phyloP scores from a whole-genome alignment of 345 rosid genomes.

The Syzygium oleosum region DNA sequence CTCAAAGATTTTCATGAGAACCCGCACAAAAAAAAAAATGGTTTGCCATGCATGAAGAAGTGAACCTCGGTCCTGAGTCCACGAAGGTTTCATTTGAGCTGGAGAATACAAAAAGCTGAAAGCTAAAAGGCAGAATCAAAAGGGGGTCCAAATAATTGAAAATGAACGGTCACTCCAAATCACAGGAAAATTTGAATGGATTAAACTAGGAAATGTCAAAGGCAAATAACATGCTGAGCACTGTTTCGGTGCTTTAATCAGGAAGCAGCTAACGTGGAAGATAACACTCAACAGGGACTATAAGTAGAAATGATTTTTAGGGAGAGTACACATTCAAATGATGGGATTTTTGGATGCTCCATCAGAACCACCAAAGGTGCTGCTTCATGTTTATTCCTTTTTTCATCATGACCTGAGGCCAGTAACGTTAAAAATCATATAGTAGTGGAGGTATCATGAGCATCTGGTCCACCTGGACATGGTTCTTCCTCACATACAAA shows the following conservation, averaged over 20 bases:
- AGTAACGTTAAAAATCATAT: background rate
- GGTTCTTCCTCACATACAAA: background rate
- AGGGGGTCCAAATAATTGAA: background rate
- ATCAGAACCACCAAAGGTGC: background rate
- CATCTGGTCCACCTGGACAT: background rate
- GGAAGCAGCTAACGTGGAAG: background rate
- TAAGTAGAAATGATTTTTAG: background rate
- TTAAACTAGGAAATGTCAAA: background rate
- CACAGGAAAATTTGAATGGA: background rate
- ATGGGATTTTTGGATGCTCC: background rate
- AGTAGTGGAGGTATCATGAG: background rate
- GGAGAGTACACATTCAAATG: background rate
- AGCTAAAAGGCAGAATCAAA: background rate
- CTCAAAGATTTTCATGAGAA: conserved; percentile 33
- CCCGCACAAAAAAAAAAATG: background rate
- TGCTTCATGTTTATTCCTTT: background rate
- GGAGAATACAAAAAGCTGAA: conserved; percentile 1
- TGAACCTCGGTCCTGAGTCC: background rate
- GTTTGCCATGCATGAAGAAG: background rate
- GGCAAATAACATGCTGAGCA: background rate
- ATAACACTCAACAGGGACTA: background rate
- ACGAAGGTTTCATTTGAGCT: background rate
- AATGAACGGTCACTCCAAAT: background rate
- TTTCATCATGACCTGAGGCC: background rate
- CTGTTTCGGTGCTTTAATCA: background rate